Conservation (phyloP, 805 yeast species). For the Metschnikowia drakensbergensis region DNA sequence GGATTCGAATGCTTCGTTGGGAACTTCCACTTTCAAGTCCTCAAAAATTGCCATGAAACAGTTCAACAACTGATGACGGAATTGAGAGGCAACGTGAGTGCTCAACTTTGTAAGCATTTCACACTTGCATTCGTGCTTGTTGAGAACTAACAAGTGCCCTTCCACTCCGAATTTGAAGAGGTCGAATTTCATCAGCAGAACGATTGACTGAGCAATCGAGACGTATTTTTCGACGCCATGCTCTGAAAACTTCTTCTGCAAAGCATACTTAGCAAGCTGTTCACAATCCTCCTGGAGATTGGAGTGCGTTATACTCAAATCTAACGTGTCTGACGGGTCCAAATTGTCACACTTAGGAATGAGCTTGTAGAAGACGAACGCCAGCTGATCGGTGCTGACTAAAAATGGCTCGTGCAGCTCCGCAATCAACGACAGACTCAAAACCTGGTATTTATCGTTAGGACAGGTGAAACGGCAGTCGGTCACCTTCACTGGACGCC, state of each 20-base stretch:
- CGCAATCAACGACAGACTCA: constrained; percentile 16
- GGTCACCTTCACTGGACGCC: constrained; percentile 52
- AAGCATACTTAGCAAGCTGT: constrained; percentile 10
- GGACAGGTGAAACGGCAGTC: constrained; percentile 37
- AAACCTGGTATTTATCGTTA: constrained; percentile 24
- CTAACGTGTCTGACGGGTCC: constrained; percentile 33
- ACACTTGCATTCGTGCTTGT: constrained; percentile 16
- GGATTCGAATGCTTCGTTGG: neutral
- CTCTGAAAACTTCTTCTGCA: constrained; percentile 2
- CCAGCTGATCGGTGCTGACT: constrained; percentile 69
- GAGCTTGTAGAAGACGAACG: constrained; percentile 57
- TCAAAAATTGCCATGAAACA: constrained; percentile 2
- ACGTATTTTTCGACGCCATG: constrained; percentile 18
- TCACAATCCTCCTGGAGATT: constrained; percentile 46
- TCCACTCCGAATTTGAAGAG: constrained; percentile 29
- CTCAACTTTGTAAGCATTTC: constrained; percentile 6
- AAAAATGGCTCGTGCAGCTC: constrained; percentile 31
- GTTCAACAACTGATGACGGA: constrained; percentile 11
- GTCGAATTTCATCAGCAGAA: constrained; percentile 25
- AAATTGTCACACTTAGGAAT: constrained; percentile 20
- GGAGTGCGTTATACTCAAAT: constrained; percentile 43
- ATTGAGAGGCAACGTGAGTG: constrained; percentile 6
- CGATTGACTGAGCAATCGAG: constrained; percentile 17
- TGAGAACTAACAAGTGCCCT: constrained; percentile 18
- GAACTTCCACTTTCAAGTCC: neutral